phyloP scores from a whole-genome alignment of 495 filamentous ascomycete species.

The Margaritispora aquatica region DNA sequence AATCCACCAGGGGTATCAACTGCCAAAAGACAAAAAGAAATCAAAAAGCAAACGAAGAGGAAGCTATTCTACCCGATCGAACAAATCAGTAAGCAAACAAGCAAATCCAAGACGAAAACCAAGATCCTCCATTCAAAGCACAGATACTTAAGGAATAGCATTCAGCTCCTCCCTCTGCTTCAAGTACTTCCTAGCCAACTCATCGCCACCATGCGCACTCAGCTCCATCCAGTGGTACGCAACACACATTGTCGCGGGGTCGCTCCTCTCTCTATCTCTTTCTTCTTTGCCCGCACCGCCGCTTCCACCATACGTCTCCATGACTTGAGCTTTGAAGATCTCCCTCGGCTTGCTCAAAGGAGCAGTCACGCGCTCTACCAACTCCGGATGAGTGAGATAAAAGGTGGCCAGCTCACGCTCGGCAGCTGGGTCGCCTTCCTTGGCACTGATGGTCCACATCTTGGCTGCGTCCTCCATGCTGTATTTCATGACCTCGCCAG shows the following conservation, averaged over 20 bases:
- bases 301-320: constrained; percentile 49
- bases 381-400: constrained; percentile 87
- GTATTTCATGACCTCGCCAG: constrained; percentile 34
- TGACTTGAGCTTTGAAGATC: constrained; percentile 85
- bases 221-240: constrained; percentile 99
- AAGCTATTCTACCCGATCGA: not conserved
- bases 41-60: not conserved
- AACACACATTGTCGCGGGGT: constrained; percentile 90
- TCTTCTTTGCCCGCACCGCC: constrained; percentile 36
- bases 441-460: constrained; percentile 93
- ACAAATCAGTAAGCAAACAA: not conserved
- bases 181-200: constrained; percentile 79
- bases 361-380: constrained; percentile 76
- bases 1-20: not conserved
- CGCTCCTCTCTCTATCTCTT: constrained; percentile 47
- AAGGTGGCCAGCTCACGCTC: constrained; percentile 92
- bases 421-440: constrained; percentile 88
- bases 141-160: constrained; percentile 18
- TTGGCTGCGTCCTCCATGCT: constrained; percentile 77
- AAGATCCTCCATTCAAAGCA: not conserved
- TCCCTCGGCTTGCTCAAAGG: constrained; percentile 81
- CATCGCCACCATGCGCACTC: constrained; percentile 78
- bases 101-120: not conserved
- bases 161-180: constrained; percentile 45
- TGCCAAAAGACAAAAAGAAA: not conserved